Evolutionary conservation across 2,329 filamentous ascomycete genomes (phyloP).

Genomic region (Trichophaea hybrida): DNA sequence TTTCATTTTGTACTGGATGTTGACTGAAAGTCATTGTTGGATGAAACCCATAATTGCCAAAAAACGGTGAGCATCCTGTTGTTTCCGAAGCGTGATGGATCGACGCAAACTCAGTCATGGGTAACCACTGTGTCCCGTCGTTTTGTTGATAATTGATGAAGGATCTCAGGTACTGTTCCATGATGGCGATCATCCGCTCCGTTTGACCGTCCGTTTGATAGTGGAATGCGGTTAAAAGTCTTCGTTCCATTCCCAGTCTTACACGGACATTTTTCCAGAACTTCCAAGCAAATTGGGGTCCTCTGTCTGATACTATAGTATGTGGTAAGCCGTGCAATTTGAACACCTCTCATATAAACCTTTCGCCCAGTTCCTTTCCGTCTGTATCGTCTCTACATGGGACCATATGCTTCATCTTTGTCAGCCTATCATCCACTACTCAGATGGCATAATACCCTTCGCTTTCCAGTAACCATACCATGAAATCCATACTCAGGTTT

Average conservation of each 20-base stretch:
- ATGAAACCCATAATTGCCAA: slow-evolving; percentile 15
- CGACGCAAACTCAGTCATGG: slow-evolving; percentile 23
- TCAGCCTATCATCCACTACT: no score
- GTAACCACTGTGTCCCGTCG: slow-evolving; percentile 23
- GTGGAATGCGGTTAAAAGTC: slow-evolving; percentile 27
- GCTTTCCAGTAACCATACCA: no score
- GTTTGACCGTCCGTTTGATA: slow-evolving; percentile 27
- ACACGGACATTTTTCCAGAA: slow-evolving; percentile 20
- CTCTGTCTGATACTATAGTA: no score
- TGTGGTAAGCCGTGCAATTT: no score
- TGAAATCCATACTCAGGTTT: no score
- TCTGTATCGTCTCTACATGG: no score
- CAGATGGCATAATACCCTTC: no score
- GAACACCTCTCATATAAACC: no score
- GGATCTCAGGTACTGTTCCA: slow-evolving; percentile 25
- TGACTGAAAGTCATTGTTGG: neutral
- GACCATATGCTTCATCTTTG: no score
- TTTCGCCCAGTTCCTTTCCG: no score
- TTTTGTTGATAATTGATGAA: slow-evolving; percentile 24
- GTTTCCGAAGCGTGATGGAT: slow-evolving; percentile 21
- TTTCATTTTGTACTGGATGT: no score
- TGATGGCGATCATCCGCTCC: slow-evolving; percentile 25
- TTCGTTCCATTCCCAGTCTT: slow-evolving; percentile 18
- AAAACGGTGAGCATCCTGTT: slow-evolving; percentile 24
- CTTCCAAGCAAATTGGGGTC: slow-evolving; percentile 19